These are phyloP conservation scores for Porodaedalea pini DNA, from an alignment of 1,284 basidiomycete genomes.

Conservation along the genomic window DNA sequence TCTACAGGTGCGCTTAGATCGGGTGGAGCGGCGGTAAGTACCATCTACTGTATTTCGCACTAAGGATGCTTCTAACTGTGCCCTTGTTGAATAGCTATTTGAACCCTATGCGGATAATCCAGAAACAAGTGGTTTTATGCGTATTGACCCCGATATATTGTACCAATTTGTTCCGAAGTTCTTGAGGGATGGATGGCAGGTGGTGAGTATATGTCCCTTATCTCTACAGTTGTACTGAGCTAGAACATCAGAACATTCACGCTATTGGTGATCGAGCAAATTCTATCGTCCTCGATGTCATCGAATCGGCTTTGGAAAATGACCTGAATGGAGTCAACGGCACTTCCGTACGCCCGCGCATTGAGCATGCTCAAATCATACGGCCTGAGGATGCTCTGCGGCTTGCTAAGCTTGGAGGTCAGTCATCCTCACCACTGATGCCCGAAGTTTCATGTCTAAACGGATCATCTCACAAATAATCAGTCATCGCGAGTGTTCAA, in stretches of 20 bases:
- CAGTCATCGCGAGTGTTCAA: constrained; percentile 89
- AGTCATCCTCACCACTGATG: constrained; percentile 25
- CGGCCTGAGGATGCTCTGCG: constrained; percentile 64
- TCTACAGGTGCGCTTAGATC: constrained; percentile 79
- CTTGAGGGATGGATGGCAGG: constrained; percentile 75
- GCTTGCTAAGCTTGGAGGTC: constrained; percentile 69
- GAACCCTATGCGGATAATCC: constrained; percentile 83
- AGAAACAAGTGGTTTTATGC: constrained; percentile 73
- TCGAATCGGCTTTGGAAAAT: constrained; percentile 46
- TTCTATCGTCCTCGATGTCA: constrained; percentile 76
- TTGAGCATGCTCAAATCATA: constrained; percentile 93
- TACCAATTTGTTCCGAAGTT: constrained; percentile 64
- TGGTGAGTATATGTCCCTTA: constrained; percentile 46
- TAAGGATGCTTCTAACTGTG: constrained; percentile 1
- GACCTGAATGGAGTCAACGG: constrained; percentile 57
- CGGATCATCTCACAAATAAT: neutral
- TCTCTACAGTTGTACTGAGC: constrained; percentile 6
- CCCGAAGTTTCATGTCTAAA: neutral
- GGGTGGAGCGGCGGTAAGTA: constrained; percentile 81
- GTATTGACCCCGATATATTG: constrained; percentile 61
- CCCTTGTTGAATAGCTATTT: constrained; percentile 44
- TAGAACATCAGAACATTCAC: constrained; percentile 67
- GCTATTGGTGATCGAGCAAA: constrained; percentile 92
- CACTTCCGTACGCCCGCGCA: constrained; percentile 66
- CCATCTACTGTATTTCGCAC: neutral